phyloP scores from a whole-genome alignment of 495 filamentous ascomycete genomes.

The Aspergillus funiculosus region DNA sequence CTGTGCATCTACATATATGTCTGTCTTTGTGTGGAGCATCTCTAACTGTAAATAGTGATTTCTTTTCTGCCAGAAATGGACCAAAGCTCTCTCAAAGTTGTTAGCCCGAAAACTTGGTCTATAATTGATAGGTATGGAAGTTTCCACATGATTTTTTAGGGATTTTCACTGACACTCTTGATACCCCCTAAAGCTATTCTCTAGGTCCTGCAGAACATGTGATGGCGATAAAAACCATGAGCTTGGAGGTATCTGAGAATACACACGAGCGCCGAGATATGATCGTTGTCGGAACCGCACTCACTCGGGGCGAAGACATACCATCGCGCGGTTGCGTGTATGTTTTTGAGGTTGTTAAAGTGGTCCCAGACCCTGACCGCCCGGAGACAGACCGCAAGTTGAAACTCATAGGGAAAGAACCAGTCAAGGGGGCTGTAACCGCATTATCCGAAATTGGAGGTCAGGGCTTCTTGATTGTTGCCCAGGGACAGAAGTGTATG shows the following conservation, averaged over 20 bases:
- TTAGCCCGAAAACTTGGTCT: slow-evolving; percentile 68
- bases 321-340: slow-evolving; percentile 79
- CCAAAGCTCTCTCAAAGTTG: slow-evolving; percentile 63
- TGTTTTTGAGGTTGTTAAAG: slow-evolving; percentile 84
- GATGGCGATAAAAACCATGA: slow-evolving; percentile 73
- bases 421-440: slow-evolving; percentile 90
- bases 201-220: slow-evolving; percentile 69
- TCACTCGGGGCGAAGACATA: slow-evolving; percentile 81
- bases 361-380: slow-evolving; percentile 79
- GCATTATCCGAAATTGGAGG: slow-evolving; percentile 81
- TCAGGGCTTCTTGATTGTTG: slow-evolving; percentile 83
- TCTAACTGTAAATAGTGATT: slow-evolving; percentile 35
- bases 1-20: too few relatives aligned
- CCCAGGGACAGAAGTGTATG: slow-evolving; percentile 96
- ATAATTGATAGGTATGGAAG: slow-evolving; percentile 63
- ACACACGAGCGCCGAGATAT: slow-evolving; percentile 79
- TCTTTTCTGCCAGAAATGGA: slow-evolving; percentile 62
- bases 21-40: too few relatives aligned
- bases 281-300: slow-evolving; percentile 77
- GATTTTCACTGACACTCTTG: slow-evolving; percentile 6
- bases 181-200: slow-evolving; percentile 27
- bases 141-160: neutral
- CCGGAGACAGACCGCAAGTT: slow-evolving; percentile 80
- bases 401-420: slow-evolving; percentile 81
- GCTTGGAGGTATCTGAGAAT: slow-evolving; percentile 82